Evolutionary conservation across 805 yeast genomes (phyloP), one percentile per base, ranked within the genome.

Genomic region (Grigorovia jiainica): DNA sequence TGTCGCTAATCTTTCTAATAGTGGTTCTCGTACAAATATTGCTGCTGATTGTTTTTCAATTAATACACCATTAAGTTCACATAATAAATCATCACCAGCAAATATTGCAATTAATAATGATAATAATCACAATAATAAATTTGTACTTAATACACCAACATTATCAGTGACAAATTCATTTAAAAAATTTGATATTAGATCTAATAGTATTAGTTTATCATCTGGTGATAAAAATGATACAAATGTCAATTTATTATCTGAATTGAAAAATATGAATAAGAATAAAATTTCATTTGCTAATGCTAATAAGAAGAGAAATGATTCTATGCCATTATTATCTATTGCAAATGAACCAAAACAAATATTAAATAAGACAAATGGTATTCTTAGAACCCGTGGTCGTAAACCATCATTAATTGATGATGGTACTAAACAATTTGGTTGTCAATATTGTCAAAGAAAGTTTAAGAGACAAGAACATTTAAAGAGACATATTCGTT

Each of bases 401-500:
- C 68, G 86, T 30, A 79, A 78, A 57, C 84, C 82, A 15, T 73
- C 79, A 32, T 63, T 72, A 45, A 74, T 71, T 38, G 76, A 74
- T n/a, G 84, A 78, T 52, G 69, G 65, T 49, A 46, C 56, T 5
- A 79, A 79, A 58, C 74, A 75, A 33, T 80, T 71, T 53, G 73
- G 73, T 18, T 82, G 89, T 58, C 71, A 73, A 33, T 72, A 68
- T 53, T 82, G 90, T 57, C 66, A 72, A 36, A 69, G 87, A 50
- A 58, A 73, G 34, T 82, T 82, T 63, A 77, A 79, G 55, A 70
- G 90, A 48, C 86, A 81, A 57, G 90, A 82, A 54, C 90, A 82
- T 58, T 62, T 82, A 48, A 80, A 79, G 55, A 70, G 90, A 46
- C 90, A 82, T 53, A 73, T 79, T 56, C 65, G 87, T 44, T 77